Conservation (phyloP, 2,329 filamentous ascomycete species). For the Fonsecaea erecta region DNA sequence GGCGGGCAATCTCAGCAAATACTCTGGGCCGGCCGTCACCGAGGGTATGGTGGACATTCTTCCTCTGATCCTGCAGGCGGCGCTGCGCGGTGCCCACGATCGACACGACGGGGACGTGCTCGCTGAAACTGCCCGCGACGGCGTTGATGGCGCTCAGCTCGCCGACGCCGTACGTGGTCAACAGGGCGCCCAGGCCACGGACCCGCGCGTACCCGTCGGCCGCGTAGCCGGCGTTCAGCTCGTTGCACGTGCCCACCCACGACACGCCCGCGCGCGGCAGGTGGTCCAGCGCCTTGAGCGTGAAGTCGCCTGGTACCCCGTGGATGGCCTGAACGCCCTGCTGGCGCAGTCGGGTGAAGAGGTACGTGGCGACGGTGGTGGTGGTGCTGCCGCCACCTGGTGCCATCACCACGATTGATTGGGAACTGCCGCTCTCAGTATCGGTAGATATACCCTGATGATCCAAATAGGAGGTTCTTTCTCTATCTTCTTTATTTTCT, state of each 20-base stretch:
- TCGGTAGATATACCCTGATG: background rate
- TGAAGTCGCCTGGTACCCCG: conserved; percentile 56
- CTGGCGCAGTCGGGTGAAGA: conserved; percentile 56
- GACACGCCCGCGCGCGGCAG: conserved; percentile 56
- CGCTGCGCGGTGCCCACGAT: conserved; percentile 62
- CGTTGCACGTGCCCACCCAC: conserved; percentile 67
- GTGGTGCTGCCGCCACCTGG: background rate
- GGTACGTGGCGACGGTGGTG: conserved; percentile 48
- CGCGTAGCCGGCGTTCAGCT: conserved; percentile 70
- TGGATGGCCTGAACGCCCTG: conserved; percentile 55
- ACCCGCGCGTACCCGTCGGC: conserved; percentile 78
- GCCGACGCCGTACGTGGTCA: conserved; percentile 67
- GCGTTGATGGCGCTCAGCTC: conserved; percentile 49
- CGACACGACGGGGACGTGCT: conserved; percentile 63
- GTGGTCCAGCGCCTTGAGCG: conserved; percentile 58
- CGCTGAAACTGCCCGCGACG: conserved; percentile 57
- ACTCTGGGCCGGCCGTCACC: conserved; percentile 57
- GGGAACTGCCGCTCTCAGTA: background rate
- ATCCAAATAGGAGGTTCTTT: too few species aligned
- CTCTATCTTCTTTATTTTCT: too few species aligned
- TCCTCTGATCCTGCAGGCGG: conserved; percentile 53
- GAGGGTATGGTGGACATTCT: conserved; percentile 42
- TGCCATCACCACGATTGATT: background rate
- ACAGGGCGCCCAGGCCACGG: conserved; percentile 38
- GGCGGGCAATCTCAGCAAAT: conserved; percentile 55